These are phyloP conservation scores for Straminergon stramineum DNA, from an alignment of 225 moss, liverwort and hornwort genomes.

Conservation along the genomic window DNA sequence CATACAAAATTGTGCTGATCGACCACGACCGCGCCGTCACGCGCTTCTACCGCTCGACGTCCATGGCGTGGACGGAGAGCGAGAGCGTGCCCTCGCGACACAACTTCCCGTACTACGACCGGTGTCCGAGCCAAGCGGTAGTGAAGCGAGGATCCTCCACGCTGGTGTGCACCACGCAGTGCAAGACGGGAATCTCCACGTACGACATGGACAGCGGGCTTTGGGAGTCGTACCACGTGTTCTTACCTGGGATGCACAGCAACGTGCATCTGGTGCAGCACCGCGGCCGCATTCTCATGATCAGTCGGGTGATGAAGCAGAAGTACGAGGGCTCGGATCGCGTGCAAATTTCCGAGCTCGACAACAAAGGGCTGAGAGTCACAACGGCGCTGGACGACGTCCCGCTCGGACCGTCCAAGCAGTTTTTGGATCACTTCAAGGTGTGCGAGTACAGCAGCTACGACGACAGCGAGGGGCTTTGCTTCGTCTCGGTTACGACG, in stretches of 20 bases:
- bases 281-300: constrained; percentile 41
- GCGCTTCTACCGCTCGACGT: constrained; percentile 9
- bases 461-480: constrained; percentile 36
- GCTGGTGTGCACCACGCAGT: constrained; percentile 45
- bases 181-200: constrained; percentile 43
- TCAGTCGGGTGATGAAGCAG: constrained; percentile 45
- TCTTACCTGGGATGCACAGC: constrained; percentile 43
- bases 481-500: constrained; percentile 39
- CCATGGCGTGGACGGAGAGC: constrained; percentile 36
- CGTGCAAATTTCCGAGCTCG: constrained; percentile 46
- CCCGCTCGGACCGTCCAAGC: constrained; percentile 43
- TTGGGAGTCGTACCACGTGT: constrained; percentile 40
- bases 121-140: constrained; percentile 34
- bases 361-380: constrained; percentile 14
- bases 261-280: constrained; percentile 47
- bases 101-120: constrained; percentile 44
- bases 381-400: constrained; percentile 28
- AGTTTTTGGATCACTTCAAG: constrained; percentile 47
- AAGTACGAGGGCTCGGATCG: constrained; percentile 44
- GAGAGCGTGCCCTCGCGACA: constrained; percentile 31
- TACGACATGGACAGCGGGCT: constrained; percentile 33
- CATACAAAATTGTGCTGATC: constrained; percentile 29
- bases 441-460: constrained; percentile 34
- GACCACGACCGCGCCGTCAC: constrained; percentile 33
- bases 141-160: neutral